Evolutionary conservation across 257 asterid species (phyloP).

Genomic region (Thymus quinquecostatus): DNA sequence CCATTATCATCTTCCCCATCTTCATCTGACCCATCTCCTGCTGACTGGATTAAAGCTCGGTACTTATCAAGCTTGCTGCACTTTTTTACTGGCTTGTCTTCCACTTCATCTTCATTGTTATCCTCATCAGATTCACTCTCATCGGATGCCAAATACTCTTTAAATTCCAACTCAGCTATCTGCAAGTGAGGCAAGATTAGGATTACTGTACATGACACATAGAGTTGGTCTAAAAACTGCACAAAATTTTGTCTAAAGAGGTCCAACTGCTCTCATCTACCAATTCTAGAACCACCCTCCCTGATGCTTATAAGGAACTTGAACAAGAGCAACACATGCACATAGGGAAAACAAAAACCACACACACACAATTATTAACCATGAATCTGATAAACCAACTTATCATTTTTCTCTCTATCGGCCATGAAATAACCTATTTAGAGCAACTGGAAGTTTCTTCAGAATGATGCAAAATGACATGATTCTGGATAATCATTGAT

Average conservation of each 20-base stretch:
- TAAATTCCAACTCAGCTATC: constrained; percentile 76
- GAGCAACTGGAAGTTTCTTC: background rate
- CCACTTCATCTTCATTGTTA: constrained; percentile 43
- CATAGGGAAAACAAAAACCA: background rate
- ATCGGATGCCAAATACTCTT: constrained; percentile 83
- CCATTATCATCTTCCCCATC: constrained; percentile 55
- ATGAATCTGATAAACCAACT: constrained; percentile 5
- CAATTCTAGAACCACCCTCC: constrained; percentile 9
- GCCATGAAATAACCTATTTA: background rate
- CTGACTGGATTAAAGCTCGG: constrained; percentile 70
- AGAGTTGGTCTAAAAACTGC: background rate
- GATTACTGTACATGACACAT: constrained; percentile 12
- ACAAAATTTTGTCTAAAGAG: too few species aligned
- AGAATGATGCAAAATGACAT: background rate
- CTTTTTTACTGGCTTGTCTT: constrained; percentile 48
- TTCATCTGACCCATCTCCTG: constrained; percentile 65
- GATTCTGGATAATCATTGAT: background rate
- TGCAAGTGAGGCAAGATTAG: constrained; percentile 37
- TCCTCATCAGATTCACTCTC: constrained; percentile 74
- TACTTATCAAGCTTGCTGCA: constrained; percentile 57
- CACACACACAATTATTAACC: constrained; percentile 3
- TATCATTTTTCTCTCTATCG: background rate
- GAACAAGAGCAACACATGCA: background rate
- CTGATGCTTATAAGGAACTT: constrained; percentile 12
- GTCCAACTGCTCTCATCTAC: constrained; percentile 1